These are phyloP conservation scores for Syncephalastrum sp. DNA, from an alignment of 371 early-diverging fungal genomes.

Conservation along the genomic window DNA sequence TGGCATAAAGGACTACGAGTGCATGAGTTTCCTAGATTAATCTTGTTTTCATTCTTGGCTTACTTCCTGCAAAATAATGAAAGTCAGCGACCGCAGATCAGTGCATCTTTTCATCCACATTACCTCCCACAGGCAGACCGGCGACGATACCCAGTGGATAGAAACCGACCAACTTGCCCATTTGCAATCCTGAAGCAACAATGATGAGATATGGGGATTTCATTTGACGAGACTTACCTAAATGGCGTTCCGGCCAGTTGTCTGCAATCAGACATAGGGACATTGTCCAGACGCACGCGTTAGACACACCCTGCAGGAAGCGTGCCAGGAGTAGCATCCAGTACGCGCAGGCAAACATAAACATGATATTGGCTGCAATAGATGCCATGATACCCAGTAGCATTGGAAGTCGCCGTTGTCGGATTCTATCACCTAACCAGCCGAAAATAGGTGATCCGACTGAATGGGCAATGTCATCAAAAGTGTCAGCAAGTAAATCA, in stretches of 20 bases:
- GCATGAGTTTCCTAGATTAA: neutral
- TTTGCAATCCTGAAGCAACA: constrained; percentile 37
- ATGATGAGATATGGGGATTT: neutral
- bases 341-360: constrained; percentile 56
- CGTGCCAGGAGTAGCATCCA: constrained; percentile 63
- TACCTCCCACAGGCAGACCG: constrained; percentile 65
- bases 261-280: constrained; percentile 64
- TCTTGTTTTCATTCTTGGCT: neutral
- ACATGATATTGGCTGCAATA: constrained; percentile 55
- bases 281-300: constrained; percentile 65
- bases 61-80: no score
- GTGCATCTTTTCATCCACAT: constrained; percentile 8
- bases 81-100: constrained; percentile 8
- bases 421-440: constrained; percentile 47
- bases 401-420: constrained; percentile 62
- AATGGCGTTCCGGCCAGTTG: constrained; percentile 50
- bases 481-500: neutral
- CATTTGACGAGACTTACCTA: constrained; percentile 33
- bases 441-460: constrained; percentile 76
- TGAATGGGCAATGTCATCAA: neutral
- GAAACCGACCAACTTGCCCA: constrained; percentile 65
- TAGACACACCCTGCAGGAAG: constrained; percentile 66
- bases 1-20: constrained; percentile 49
- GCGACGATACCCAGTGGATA: constrained; percentile 64
- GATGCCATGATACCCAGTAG: constrained; percentile 57